These are phyloP conservation scores for Pythium brassicae DNA, from an alignment of 352 stramenopile genomes.

Conservation along the genomic window DNA sequence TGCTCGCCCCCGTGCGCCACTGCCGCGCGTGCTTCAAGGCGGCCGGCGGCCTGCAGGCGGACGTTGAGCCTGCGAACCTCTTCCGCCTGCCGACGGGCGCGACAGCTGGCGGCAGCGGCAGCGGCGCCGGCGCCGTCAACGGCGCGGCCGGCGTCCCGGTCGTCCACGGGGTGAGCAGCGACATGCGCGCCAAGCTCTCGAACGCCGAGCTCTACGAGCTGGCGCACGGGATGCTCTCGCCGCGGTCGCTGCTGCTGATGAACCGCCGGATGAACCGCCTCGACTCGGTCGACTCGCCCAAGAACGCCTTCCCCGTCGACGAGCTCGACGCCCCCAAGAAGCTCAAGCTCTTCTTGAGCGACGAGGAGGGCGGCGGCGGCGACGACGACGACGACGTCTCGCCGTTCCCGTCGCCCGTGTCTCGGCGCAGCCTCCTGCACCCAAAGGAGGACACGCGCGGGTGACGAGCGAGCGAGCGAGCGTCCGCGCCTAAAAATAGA, in stretches of 20 bases:
- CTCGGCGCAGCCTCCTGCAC: slow-evolving; percentile 16
- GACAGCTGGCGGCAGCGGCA: neutral
- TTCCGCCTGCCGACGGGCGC: slow-evolving; percentile 28
- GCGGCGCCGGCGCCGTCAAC: slow-evolving; percentile 7
- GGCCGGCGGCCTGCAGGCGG: slow-evolving; percentile 56
- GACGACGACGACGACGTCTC: slow-evolving; percentile 15
- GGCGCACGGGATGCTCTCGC: slow-evolving; percentile 73
- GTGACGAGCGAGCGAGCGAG: slow-evolving; percentile 1
- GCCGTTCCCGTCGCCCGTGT: slow-evolving; percentile 16
- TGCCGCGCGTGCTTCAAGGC: slow-evolving; percentile 72
- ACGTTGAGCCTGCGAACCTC: slow-evolving; percentile 62
- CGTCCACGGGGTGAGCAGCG: slow-evolving; percentile 17
- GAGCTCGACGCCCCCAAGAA: slow-evolving; percentile 19
- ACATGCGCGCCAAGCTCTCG: slow-evolving; percentile 25
- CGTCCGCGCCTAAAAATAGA: neutral
- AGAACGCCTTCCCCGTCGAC: slow-evolving; percentile 40
- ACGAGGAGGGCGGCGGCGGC: slow-evolving; percentile 10
- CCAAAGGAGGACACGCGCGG: slow-evolving; percentile 23
- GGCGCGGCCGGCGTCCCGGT: slow-evolving; percentile 10
- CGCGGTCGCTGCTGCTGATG: slow-evolving; percentile 60
- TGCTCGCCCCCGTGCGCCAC: slow-evolving; percentile 76
- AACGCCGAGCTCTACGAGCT: slow-evolving; percentile 83
- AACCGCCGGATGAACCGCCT: slow-evolving; percentile 53
- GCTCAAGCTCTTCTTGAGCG: slow-evolving; percentile 14
- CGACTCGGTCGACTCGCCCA: slow-evolving; percentile 75